Percentiles rank a stretch among this genome's conserved stretches.
Evolutionary conservation across 1,139 yeast species (phyloP).

Genomic region (Petasospora fabianii): DNA sequence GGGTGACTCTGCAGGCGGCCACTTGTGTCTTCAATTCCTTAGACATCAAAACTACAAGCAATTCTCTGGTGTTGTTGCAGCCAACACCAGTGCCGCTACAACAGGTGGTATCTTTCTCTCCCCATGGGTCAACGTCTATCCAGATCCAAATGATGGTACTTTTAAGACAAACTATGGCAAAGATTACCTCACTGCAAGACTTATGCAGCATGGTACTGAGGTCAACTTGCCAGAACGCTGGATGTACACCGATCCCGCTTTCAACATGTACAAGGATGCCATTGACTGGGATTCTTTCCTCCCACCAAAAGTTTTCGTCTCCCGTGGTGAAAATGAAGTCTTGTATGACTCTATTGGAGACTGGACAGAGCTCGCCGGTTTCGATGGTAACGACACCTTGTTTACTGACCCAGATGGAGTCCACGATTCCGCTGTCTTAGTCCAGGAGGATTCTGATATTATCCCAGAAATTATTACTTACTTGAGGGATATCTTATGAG

Average conservation of each 20-base stretch:
- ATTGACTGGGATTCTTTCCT: constrained; percentile 7
- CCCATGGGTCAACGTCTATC: constrained; percentile 42
- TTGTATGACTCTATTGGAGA: constrained; percentile 5
- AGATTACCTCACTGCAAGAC: constrained; percentile 6
- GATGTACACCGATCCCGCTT: constrained; percentile 5
- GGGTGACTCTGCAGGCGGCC: constrained; percentile 46
- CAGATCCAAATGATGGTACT: constrained; percentile 19
- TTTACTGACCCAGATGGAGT: constrained; percentile 7
- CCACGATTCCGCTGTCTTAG: constrained; percentile 6
- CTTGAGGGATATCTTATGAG: background rate
- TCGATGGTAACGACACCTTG: constrained; percentile 1
- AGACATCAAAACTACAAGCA: constrained; percentile 35
- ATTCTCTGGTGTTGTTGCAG: constrained; percentile 16
- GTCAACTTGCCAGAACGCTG: constrained; percentile 1
- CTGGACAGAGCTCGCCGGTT: constrained; percentile 1
- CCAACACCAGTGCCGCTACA: constrained; percentile 32
- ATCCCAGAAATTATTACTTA: background rate
- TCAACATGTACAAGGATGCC: constrained; percentile 8
- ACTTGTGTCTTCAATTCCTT: constrained; percentile 37
- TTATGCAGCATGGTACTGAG: constrained; percentile 6
- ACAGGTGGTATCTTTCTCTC: constrained; percentile 36
- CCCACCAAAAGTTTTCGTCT: constrained; percentile 6
- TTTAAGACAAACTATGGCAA: constrained; percentile 3
- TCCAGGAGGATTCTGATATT: constrained; percentile 1
- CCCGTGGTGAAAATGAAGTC: constrained; percentile 9